Percentiles rank a stretch among this genome's conserved stretches.
Conservation (phyloP, 1,284 basidiomycete genomes). For the Malassezia sp. region DNA sequence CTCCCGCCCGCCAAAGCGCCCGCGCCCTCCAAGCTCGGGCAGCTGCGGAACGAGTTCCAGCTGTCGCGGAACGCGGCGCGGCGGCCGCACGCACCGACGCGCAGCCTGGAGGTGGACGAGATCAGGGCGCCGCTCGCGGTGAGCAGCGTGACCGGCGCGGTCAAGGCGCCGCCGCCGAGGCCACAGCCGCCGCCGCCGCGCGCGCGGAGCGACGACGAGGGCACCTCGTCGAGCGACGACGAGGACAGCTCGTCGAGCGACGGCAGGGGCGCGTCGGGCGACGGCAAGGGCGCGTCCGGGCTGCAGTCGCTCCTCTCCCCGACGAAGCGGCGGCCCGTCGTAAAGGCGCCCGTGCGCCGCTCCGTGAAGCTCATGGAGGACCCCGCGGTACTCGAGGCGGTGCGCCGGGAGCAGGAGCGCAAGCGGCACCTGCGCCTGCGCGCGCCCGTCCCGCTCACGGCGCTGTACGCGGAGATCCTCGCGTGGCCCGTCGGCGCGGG, state of each 20-base stretch:
- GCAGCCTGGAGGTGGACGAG: conserved; percentile 19
- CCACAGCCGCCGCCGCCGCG: conserved; percentile 13
- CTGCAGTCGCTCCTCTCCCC: conserved; percentile 40
- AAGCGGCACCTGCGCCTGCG: conserved; percentile 54
- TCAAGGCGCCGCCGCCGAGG: conserved; percentile 18
- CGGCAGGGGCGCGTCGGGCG: conserved; percentile 54
- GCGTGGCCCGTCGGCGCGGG: conserved; percentile 72
- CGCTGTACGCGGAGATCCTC: conserved; percentile 67
- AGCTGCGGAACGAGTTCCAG: conserved; percentile 29
- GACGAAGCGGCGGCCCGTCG: conserved; percentile 13
- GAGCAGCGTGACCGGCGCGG: conserved; percentile 30
- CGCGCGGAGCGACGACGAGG: conserved; percentile 27
- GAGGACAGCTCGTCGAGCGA: conserved; percentile 51
- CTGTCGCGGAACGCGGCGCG: conserved; percentile 18
- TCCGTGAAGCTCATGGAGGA: conserved; percentile 62
- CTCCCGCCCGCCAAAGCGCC: no score
- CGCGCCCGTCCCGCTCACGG: conserved; percentile 68
- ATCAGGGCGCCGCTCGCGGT: conserved; percentile 29
- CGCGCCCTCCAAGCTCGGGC: conserved; percentile 23
- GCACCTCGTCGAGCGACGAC: conserved; percentile 47
- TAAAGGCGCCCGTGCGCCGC: conserved; percentile 53
- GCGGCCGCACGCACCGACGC: conserved; percentile 23
- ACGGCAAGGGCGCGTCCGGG: conserved; percentile 47
- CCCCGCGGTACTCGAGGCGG: conserved; percentile 20
- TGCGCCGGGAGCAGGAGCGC: conserved; percentile 23